Conservation (phyloP, 73 alveolate species). For the Paramecium caudatum region DNA sequence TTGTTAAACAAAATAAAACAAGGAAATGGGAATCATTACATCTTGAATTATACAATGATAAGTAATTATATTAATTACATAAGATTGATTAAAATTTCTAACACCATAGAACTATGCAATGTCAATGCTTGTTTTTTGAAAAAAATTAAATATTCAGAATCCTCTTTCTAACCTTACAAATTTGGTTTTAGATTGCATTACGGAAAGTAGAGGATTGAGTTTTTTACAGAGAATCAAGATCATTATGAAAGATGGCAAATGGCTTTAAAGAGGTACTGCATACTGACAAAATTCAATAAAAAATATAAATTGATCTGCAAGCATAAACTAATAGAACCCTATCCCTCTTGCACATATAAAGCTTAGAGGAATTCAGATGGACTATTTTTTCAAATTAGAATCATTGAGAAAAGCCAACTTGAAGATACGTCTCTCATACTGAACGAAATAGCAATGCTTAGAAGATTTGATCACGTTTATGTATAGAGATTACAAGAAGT, state of each 20-base stretch:
- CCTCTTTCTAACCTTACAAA: constrained; percentile 65
- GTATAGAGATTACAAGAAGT: constrained; percentile 69
- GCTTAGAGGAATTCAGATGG: constrained; percentile 60
- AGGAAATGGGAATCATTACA: constrained; percentile 74
- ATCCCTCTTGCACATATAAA: constrained; percentile 67
- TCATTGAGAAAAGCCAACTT: constrained; percentile 65
- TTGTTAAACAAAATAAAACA: constrained; percentile 18
- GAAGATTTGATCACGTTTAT: constrained; percentile 71
- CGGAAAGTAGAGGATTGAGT: constrained; percentile 53
- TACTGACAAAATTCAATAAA: constrained; percentile 68
- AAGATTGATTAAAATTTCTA: constrained; percentile 21
- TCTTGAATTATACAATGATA: constrained; percentile 72
- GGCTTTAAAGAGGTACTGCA: constrained; percentile 63
- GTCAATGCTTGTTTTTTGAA: constrained; percentile 69
- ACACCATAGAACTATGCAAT: not conserved
- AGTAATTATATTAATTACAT: not conserved
- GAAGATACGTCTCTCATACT: constrained; percentile 40
- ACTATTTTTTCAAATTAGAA: constrained; percentile 56
- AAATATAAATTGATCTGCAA: constrained; percentile 69
- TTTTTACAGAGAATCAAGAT: constrained; percentile 65
- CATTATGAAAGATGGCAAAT: constrained; percentile 61
- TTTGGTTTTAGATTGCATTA: constrained; percentile 65
- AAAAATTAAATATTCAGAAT: constrained; percentile 69
- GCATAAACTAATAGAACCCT: constrained; percentile 44
- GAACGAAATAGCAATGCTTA: constrained; percentile 65